Base-by-base conservation (phyloP, 2,329 filamentous ascomycete genomes). In the Colletotrichum sp. region DNA sequence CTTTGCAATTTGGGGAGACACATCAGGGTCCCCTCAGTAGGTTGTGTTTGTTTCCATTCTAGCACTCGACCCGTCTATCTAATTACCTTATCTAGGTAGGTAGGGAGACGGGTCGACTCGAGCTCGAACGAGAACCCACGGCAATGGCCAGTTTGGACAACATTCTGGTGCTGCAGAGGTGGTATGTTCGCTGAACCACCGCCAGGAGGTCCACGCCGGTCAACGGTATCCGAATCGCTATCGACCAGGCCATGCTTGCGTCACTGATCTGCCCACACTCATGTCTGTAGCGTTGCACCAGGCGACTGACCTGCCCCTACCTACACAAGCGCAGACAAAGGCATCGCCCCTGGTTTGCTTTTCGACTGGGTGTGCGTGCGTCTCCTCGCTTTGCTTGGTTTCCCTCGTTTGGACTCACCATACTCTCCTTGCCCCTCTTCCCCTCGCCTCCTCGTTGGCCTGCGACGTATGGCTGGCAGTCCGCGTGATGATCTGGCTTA, bases 401-500 rank as follows among this genome's bases (percentile, higher is more conserved):
- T 67, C 36, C 62, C 59, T 44, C 44, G 24, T 39, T 64, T 74
- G 24, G 15, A 26, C 69, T 63, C 62, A n/a, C 57, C 34, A 52
- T 21, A 34, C 28, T 34, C 49, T 44, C 55, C 57, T 62, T 32
- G n/a, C 28, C 49, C 34, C 30, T 55, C 21, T 65, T 36, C 67
- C 39, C 59, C 59, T 62, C 24, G 26, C 28, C 39, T 66, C 30
- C 21, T 18, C 18, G 26, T 60, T 74, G 57, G 39, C 36, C 32
- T 65, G 65, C 65, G 73, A 60, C 60, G 55, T 65, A 72, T 76
- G 70, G 74, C 49, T 69, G 69, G 59, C 66, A 49, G 65, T 64
- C 74, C 76, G 74, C 76, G 74, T 77, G 76, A 77, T 71, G 76
- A 70, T 77, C 70, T 74, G 64, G 71, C 62, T 72, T 77, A 77